A percentile compares a stretch with the other conserved stretches of the same genome.
These are phyloP conservation scores for Penicillium aurantiogriseum DNA, from an alignment of 2,329 filamentous ascomycete genomes.

Conservation along the genomic window DNA sequence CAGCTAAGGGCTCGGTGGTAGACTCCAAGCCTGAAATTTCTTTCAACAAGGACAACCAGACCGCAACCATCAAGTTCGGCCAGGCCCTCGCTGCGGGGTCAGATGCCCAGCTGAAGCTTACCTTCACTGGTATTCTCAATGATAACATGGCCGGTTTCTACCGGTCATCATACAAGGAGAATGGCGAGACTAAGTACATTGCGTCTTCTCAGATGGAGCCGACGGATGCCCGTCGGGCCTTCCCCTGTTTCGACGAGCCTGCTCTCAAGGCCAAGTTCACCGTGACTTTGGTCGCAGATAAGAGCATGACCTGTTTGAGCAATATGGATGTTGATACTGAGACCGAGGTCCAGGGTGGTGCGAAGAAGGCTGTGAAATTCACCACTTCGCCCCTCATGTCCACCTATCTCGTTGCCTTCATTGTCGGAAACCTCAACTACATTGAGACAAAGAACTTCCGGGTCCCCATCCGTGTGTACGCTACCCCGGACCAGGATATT, in stretches of 20 bases:
- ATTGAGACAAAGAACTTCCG: conserved; percentile 91
- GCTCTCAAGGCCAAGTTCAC: conserved; percentile 91
- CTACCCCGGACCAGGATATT: conserved; percentile 83
- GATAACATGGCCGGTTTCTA: conserved; percentile 99
- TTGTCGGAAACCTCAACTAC: conserved; percentile 89
- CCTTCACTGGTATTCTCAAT: conserved; percentile 77
- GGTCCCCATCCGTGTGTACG: conserved; percentile 89
- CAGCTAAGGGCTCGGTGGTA: conserved; percentile 53
- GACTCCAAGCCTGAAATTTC: conserved; percentile 66
- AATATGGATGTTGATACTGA: conserved; percentile 94
- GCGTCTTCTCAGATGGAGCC: conserved; percentile 96
- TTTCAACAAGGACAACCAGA: conserved; percentile 77
- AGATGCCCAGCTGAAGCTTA: conserved; percentile 74
- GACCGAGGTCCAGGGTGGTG: conserved; percentile 65
- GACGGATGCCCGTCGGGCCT: conserved; percentile 86
- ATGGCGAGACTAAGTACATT: conserved; percentile 77
- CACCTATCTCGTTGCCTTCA: conserved; percentile 90
- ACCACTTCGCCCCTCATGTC: conserved; percentile 93
- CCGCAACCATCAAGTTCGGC: conserved; percentile 76
- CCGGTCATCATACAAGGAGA: conserved; percentile 85
- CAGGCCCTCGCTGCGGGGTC: conserved; percentile 69
- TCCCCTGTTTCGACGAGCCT: conserved; percentile 96
- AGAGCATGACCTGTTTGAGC: conserved; percentile 85
- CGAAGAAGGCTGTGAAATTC: conserved; percentile 86
- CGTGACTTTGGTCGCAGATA: conserved; percentile 85